Percentiles rank a stretch among this genome's conserved stretches.
Evolutionary conservation across 2,329 filamentous ascomycete species (phyloP).

Genomic region (Aureobasidium sp.): DNA sequence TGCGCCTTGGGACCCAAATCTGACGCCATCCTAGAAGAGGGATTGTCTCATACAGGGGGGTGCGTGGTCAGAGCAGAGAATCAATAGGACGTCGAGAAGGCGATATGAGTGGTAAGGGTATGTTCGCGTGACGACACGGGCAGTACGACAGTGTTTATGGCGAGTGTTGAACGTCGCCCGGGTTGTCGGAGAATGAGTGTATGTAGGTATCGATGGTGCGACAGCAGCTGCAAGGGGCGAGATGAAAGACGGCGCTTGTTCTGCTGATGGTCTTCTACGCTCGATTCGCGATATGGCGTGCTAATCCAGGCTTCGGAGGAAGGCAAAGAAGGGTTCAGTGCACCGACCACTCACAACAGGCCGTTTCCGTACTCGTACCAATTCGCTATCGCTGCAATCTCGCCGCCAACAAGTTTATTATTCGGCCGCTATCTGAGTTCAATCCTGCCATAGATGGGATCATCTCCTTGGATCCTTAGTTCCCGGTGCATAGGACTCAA

Average conservation of each 20-base stretch:
- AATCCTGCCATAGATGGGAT: neutral
- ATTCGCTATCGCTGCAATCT: neutral
- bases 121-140: neutral
- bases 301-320: neutral
- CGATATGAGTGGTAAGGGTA: neutral
- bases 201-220: conserved; percentile 5
- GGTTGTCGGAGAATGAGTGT: conserved; percentile 1
- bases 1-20: neutral
- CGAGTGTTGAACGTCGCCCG: neutral
- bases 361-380: neutral
- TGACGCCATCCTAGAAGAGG: conserved; percentile 7
- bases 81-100: neutral
- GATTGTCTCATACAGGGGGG: neutral
- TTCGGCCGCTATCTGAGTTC: neutral
- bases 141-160: neutral
- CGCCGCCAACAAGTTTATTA: neutral
- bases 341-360: neutral
- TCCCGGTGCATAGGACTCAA: no score
- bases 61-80: neutral
- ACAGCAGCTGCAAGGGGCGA: conserved; percentile 5
- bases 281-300: conserved; percentile 7
- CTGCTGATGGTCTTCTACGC: neutral
- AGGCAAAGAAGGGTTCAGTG: conserved; percentile 6
- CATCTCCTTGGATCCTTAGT: no score
- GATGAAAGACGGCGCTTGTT: neutral